phyloP scores from a whole-genome alignment of 2,329 filamentous ascomycete genomes.

The Ascochyta rabiei region DNA sequence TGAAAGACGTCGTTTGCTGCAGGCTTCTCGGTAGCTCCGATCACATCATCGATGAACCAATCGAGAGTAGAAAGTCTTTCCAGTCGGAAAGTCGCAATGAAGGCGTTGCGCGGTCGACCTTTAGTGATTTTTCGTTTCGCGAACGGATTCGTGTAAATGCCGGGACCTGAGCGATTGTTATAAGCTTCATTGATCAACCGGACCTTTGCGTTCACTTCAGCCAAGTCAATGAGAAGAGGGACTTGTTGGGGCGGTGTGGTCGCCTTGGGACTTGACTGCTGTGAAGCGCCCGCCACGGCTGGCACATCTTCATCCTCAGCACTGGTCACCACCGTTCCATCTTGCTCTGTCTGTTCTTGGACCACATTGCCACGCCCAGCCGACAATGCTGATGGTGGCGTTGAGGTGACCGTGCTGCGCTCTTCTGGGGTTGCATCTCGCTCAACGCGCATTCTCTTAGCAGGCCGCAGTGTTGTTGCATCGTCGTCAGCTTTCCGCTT shows the following conservation, averaged over 20 bases:
- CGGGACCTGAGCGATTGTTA: conserved; percentile 40
- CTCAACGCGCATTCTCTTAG: conserved; percentile 5
- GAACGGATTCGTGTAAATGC: conserved; percentile 54
- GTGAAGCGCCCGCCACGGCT: not conserved
- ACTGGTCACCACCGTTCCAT: not conserved
- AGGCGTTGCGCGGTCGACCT: conserved; percentile 52
- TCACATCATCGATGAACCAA: conserved; percentile 39
- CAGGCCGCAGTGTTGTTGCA: not conserved
- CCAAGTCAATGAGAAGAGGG: not conserved
- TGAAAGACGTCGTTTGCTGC: not conserved
- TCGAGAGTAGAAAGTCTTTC: conserved; percentile 39
- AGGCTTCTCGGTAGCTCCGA: not conserved
- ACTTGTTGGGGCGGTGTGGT: not conserved
- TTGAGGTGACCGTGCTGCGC: not conserved
- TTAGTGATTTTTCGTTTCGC: conserved; percentile 44
- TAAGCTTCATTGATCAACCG: conserved; percentile 35
- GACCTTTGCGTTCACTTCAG: not conserved
- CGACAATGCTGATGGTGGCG: not conserved
- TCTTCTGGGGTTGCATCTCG: not conserved
- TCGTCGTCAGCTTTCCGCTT: conserved; percentile 7
- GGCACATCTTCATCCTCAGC: not conserved
- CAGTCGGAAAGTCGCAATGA: conserved; percentile 53
- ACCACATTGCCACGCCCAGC: not conserved
- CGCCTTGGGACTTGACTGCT: not conserved
- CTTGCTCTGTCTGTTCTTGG: not conserved